Evolutionary conservation across 495 filamentous ascomycete species (phyloP).

Genomic region (Hypomontagnella monticulosa): DNA sequence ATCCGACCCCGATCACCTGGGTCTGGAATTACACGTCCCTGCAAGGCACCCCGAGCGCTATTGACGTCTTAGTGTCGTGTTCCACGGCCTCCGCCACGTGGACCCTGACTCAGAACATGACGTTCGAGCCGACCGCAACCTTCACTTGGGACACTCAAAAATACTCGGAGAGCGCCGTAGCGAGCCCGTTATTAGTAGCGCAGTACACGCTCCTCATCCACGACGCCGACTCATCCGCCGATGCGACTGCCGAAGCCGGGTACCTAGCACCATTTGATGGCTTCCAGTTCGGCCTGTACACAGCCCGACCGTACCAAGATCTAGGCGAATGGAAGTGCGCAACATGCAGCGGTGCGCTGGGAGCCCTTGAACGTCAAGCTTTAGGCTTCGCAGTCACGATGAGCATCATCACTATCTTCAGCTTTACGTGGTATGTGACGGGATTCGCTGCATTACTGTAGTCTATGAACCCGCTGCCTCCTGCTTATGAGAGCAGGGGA

Average conservation of each 20-base stretch:
- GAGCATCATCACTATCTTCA: slow-evolving; percentile 76
- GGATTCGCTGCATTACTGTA: slow-evolving; percentile 68
- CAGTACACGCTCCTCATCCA: slow-evolving; percentile 87
- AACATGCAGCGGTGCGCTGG: slow-evolving; percentile 77
- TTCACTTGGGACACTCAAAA: slow-evolving; percentile 81
- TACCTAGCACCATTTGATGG: slow-evolving; percentile 72
- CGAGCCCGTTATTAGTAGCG: slow-evolving; percentile 69
- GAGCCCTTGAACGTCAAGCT: slow-evolving; percentile 69
- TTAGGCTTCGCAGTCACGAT: slow-evolving; percentile 79
- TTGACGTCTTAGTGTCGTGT: slow-evolving; percentile 87
- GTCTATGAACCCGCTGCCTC: slow-evolving; percentile 17
- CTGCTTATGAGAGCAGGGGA: neutral
- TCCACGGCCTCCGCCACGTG: slow-evolving; percentile 56
- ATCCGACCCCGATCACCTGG: slow-evolving; percentile 82
- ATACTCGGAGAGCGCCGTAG: slow-evolving; percentile 70
- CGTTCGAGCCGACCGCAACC: slow-evolving; percentile 52
- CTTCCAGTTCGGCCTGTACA: slow-evolving; percentile 86
- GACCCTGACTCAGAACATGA: slow-evolving; percentile 65
- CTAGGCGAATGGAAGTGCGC: slow-evolving; percentile 68
- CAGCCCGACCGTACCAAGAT: slow-evolving; percentile 69
- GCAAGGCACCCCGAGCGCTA: slow-evolving; percentile 73
- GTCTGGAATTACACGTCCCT: slow-evolving; percentile 96
- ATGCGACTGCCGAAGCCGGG: slow-evolving; percentile 72
- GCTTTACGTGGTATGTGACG: slow-evolving; percentile 89
- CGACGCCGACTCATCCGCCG: slow-evolving; percentile 72